Evolutionary conservation across 1,139 yeast species (phyloP), one percentile per base, ranked within the genome.

Genomic region (Debaryomyces coudertii): DNA sequence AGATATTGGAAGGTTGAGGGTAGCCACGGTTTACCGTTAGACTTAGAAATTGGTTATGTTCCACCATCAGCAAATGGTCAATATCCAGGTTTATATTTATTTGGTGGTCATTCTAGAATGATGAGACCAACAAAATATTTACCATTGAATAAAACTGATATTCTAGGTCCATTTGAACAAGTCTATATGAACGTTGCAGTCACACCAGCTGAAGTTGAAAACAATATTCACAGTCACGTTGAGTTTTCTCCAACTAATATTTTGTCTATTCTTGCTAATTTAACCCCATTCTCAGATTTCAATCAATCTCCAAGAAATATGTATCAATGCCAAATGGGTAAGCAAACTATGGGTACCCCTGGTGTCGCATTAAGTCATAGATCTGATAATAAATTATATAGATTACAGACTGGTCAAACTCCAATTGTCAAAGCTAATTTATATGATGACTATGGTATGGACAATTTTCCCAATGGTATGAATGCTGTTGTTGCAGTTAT

Each of bases 241-340:
- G 99, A 93, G 69, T 90, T 80, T 65, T 79, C 95, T 2, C 99
- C 99, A 56, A 93, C 99, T 2, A 90, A 93, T 66, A 90, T 93
- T 49, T 76, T 93, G 57, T 90, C 97, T 15, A 93, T 93, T 57
- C 77, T 93, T 68, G 98, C 98, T 52, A 93, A 93, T 69, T 77
- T 93, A 74, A 93, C 99, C 0, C 99, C 99, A 55, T 93, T 90
- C 66, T 92, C 98, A 1, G 99, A 93, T 69, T 95, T 93, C 75
- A 93, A 93, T 69, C 99, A 93, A 76, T 90, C 98, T 29, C 99
- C 99, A 61, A 87, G 99, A 83, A 93, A 93, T 68, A 93, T 95
- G 99, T 93, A 93, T 68, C 99, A 93, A 74, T 93, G 99, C 76
- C 99, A 95, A 79, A 93, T 93, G 99, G 99, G 98, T 82, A 93